These are phyloP conservation scores for Pseudopithomyces maydicus DNA, from an alignment of 2,329 filamentous ascomycete species.

Conservation along the genomic window DNA sequence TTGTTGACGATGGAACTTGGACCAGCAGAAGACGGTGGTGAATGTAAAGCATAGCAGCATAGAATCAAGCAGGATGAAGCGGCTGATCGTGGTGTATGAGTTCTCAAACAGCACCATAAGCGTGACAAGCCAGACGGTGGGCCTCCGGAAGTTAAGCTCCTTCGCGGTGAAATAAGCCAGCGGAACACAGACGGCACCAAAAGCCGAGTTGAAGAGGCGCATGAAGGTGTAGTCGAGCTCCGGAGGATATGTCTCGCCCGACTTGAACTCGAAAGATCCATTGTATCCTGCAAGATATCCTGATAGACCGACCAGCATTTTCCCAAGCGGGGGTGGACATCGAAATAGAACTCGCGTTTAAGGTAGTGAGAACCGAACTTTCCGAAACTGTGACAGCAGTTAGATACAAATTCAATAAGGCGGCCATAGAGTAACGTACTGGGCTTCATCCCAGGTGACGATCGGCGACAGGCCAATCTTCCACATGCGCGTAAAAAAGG, in stretches of 20 bases:
- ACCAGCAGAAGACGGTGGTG: conserved; percentile 94
- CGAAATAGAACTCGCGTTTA: conserved; percentile 99
- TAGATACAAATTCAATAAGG: conserved; percentile 16
- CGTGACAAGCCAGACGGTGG: conserved; percentile 92
- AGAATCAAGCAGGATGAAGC: conserved; percentile 96
- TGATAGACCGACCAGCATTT: conserved; percentile 96
- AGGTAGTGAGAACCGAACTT: conserved; percentile 99
- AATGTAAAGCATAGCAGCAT: conserved; percentile 99
- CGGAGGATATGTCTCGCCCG: conserved; percentile 90
- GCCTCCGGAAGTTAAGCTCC: conserved; percentile 83
- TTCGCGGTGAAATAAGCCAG: conserved; percentile 94
- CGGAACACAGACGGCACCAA: conserved; percentile 89
- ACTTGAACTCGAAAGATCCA: conserved; percentile 99
- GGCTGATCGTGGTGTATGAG: conserved; percentile 98
- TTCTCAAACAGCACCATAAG: conserved; percentile 99
- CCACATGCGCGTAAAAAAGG: conserved; percentile 71
- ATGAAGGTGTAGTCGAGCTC: conserved; percentile 98
- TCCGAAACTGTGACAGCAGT: conserved; percentile 68
- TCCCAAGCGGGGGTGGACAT: conserved; percentile 96
- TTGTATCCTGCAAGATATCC: conserved; percentile 98
- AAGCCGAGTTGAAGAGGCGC: conserved; percentile 95
- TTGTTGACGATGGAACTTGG: conserved; percentile 90
- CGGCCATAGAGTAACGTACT: conserved; percentile 56
- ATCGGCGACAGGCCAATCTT: conserved; percentile 72
- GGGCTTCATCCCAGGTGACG: conserved; percentile 77